Percentiles rank a stretch among this genome's conserved stretches.
These are phyloP conservation scores for Thuja plicata DNA, from an alignment of 83 land plant species.

Conservation along the genomic window DNA sequence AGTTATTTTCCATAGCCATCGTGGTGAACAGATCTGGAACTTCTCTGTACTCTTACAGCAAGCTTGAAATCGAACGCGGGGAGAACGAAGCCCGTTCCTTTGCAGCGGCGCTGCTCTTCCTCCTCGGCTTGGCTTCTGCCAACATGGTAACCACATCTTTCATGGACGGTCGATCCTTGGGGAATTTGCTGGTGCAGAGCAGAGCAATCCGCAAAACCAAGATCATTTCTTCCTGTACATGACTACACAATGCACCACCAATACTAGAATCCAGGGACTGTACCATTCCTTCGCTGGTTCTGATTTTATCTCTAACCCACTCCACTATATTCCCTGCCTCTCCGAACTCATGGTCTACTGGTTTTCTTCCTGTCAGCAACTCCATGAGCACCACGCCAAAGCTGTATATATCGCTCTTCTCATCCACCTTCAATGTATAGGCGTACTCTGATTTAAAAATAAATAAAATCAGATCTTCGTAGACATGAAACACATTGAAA, in stretches of 20 bases:
- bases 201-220: conserved; percentile 72
- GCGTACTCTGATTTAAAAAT: conserved; percentile 62
- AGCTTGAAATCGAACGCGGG: conserved; percentile 12
- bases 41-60: neutral
- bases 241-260: conserved; percentile 54
- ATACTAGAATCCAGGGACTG: conserved; percentile 51
- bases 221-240: conserved; percentile 80
- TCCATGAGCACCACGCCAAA: conserved; percentile 87
- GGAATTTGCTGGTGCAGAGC: conserved; percentile 70
- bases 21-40: neutral
- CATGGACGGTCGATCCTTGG: conserved; percentile 86
- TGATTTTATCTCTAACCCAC: conserved; percentile 54
- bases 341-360: conserved; percentile 67
- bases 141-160: conserved; percentile 76
- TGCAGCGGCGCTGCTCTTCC: conserved; percentile 54
- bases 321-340: conserved; percentile 61
- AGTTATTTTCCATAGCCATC: neutral
- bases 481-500: too few species aligned
- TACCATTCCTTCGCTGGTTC: conserved; percentile 32
- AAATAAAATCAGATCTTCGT: too few species aligned
- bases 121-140: conserved; percentile 71
- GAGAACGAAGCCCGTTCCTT: neutral
- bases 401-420: conserved; percentile 86
- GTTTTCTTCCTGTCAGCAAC: conserved; percentile 63
- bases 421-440: conserved; percentile 64